phyloP scores from a whole-genome alignment of 2,329 filamentous ascomycete species.

The Colletotrichum brevisporum region DNA sequence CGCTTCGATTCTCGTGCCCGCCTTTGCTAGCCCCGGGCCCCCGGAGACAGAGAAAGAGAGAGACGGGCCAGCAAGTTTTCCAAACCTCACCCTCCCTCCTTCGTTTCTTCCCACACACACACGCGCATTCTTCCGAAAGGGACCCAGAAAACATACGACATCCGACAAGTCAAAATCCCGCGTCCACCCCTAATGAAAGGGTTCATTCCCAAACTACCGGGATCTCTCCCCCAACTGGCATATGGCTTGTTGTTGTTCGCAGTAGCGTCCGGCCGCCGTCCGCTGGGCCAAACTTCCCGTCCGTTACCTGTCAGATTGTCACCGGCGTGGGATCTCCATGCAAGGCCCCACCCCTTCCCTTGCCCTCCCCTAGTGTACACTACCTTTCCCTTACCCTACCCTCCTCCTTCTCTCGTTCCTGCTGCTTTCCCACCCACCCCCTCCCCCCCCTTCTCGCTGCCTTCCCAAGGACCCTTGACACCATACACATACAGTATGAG shows the following conservation, averaged over 20 bases:
- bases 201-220: slow-evolving; percentile 11
- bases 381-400: neutral
- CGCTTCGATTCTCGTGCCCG: slow-evolving; percentile 3
- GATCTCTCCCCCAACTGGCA: neutral
- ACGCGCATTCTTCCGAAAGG: too few relatives aligned
- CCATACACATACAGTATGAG: slow-evolving; percentile 16
- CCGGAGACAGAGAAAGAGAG: neutral
- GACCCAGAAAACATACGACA: slow-evolving; percentile 12
- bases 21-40: neutral
- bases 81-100: neutral
- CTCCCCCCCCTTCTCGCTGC: neutral
- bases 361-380: too few relatives aligned
- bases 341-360: slow-evolving; percentile 1
- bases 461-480: neutral
- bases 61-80: too few relatives aligned
- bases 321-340: neutral
- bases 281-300: neutral
- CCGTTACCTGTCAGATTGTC: slow-evolving; percentile 31
- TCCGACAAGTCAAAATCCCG: slow-evolving; percentile 32
- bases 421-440: too few relatives aligned
- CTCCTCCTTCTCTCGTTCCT: too few relatives aligned
- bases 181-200: neutral
- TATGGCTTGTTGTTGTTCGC: slow-evolving; percentile 5
- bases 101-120: neutral
- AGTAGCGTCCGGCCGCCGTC: slow-evolving; percentile 10